These are phyloP conservation scores for Delonix regia DNA, from an alignment of 306 rosid species.

Conservation along the genomic window DNA sequence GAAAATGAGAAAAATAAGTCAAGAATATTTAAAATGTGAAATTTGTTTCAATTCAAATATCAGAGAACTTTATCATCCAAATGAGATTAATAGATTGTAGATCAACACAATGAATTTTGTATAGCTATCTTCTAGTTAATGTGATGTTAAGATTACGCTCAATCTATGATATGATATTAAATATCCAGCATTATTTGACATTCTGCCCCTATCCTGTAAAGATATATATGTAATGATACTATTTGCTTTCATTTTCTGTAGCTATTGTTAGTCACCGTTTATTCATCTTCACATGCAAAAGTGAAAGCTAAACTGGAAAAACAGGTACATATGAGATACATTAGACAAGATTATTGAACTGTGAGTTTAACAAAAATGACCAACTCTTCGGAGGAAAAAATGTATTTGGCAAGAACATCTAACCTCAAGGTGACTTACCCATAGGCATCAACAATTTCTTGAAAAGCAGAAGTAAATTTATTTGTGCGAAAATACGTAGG, in stretches of 20 bases:
- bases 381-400: background rate
- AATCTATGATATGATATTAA: too few relatives aligned
- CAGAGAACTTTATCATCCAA: background rate
- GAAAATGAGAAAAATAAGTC: background rate
- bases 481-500: constrained; percentile 76
- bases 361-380: constrained; percentile 8
- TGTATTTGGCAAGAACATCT: constrained; percentile 13
- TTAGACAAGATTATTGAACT: background rate
- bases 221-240: background rate
- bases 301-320: background rate
- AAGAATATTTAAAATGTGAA: background rate
- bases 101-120: too few relatives aligned
- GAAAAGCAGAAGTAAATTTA: constrained; percentile 72
- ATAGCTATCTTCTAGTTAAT: too few relatives aligned
- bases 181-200: background rate
- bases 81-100: too few relatives aligned
- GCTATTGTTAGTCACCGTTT: background rate
- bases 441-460: constrained; percentile 86
- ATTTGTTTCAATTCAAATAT: too few relatives aligned
- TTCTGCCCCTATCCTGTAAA: background rate
- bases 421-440: constrained; percentile 57
- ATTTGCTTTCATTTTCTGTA: background rate
- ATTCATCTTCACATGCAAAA: constrained; percentile 10
- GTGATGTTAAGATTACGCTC: background rate
- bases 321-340: background rate